phyloP scores from a whole-genome alignment of 2,329 filamentous ascomycete genomes.

The Hypocrella siamensis region DNA sequence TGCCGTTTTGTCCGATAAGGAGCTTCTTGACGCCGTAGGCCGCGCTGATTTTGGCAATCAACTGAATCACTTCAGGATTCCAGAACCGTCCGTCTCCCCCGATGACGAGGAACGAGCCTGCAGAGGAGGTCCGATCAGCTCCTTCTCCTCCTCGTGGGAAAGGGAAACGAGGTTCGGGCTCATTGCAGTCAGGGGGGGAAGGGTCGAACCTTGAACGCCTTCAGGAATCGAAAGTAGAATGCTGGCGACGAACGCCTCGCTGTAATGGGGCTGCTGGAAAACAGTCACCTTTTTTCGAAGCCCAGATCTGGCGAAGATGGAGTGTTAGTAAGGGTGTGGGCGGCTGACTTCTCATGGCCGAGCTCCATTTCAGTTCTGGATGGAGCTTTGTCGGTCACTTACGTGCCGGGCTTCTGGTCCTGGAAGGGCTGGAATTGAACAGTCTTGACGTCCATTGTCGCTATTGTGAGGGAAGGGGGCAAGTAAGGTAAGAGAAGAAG shows the following conservation, averaged over 20 bases:
- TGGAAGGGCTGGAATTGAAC: constrained; percentile 74
- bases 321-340: constrained; percentile 1
- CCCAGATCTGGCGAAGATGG: constrained; percentile 52
- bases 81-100: constrained; percentile 94
- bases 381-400: no score
- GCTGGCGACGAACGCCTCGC: constrained; percentile 86
- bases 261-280: constrained; percentile 92
- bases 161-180: background rate
- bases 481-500: background rate
- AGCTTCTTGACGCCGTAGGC: constrained; percentile 99
- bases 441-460: constrained; percentile 54
- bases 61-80: constrained; percentile 91
- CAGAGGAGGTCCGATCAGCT: background rate
- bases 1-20: constrained; percentile 87
- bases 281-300: constrained; percentile 98
- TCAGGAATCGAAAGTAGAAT: constrained; percentile 95
- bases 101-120: constrained; percentile 75
- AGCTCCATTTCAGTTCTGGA: no score
- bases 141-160: background rate
- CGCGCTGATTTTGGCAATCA: constrained; percentile 93
- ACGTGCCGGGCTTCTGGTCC: constrained; percentile 99
- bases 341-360: no score
- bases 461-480: background rate
- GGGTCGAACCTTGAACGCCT: constrained; percentile 54
- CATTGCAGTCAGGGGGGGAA: background rate